phyloP scores from a whole-genome alignment of 257 asterid species.

The Mitragyna speciosa region DNA sequence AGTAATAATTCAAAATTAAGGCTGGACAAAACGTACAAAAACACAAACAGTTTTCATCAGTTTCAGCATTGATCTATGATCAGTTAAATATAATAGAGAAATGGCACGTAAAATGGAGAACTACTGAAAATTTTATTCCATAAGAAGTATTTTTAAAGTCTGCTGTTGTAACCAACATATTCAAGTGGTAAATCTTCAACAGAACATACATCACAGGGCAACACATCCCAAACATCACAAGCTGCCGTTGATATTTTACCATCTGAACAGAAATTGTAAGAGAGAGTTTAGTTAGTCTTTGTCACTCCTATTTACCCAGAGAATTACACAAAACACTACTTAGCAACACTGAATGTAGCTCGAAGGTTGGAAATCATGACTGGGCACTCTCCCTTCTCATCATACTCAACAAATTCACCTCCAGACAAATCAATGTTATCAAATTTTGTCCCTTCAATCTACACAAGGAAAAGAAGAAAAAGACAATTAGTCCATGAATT shows the following conservation, averaged over 20 bases:
- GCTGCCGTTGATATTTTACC: background rate
- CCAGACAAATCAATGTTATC: slow-evolving; percentile 66
- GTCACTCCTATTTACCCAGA: slow-evolving; percentile 8
- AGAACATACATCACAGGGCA: slow-evolving; percentile 3
- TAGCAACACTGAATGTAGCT: slow-evolving; percentile 54
- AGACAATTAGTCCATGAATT: background rate
- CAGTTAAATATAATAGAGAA: background rate
- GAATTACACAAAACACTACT: slow-evolving; percentile 35
- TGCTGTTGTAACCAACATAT: background rate
- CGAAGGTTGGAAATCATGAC: slow-evolving; percentile 83
- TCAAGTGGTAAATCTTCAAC: background rate
- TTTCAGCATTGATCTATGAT: background rate
- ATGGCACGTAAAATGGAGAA: background rate
- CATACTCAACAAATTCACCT: slow-evolving; percentile 78
- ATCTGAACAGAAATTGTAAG: background rate
- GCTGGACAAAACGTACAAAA: background rate
- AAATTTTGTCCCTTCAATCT: slow-evolving; percentile 76
- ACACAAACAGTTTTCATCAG: background rate
- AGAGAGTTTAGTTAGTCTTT: slow-evolving; percentile 17
- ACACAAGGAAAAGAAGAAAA: slow-evolving; percentile 9
- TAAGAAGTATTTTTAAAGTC: background rate
- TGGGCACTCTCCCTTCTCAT: slow-evolving; percentile 88
- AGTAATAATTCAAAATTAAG: background rate
- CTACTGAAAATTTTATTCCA: background rate
- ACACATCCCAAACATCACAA: background rate